Base-by-base conservation (phyloP, 2,329 filamentous ascomycete genomes). In the Ascochyta clinopodiicola region DNA sequence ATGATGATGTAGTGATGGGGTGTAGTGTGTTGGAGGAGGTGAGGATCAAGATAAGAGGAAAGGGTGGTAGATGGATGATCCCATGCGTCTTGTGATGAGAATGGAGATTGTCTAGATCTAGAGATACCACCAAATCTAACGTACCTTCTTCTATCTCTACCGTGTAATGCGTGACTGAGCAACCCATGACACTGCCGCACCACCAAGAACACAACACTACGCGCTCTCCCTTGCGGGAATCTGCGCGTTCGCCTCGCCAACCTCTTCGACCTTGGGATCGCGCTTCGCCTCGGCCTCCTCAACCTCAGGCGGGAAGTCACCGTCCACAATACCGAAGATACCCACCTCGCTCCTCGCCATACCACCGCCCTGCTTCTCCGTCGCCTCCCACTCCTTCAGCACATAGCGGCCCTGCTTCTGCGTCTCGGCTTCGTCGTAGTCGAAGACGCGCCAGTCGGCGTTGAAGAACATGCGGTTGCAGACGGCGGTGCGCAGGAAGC, bases 381-480 rank as follows among this genome's bases (percentile, higher is more conserved):
- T 85, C 63, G 74, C 71, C 39, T 81, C 77, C 67, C 81, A 81
- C 70, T 88, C 82, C 48, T 64, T 72, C 77, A 75, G 43, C 21
- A 69, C 50, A 65, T 45, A 74, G 76, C 78, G 68, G 82, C 80
- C 64, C 47, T 67, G 80, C 60, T 74, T 73, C 45, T 79, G 75
- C 67, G 81, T 80, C 67, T 84, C 80, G 3, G 69, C 73, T 5
- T 73, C 73, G 2, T 72, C 78, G 60, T 86, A 85, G 17, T 84
- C 80, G 63, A 88, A 89, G 27, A 88, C 76, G 12, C 87, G 81
- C 70, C 86, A 89, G 64, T 89, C 87, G 10, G 82, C 83, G 59
- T 89, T 89, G 68, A 81, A 83, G 53, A 74, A 78, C 48, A 70
- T 63, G 21, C 71, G 67, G 37, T 85, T 82, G 8, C 79, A 81